Percentiles rank a stretch among this genome's conserved stretches.
Conservation (phyloP, 768 basidiomycete genomes). For the Porphyrellus cyaneotinctus region DNA sequence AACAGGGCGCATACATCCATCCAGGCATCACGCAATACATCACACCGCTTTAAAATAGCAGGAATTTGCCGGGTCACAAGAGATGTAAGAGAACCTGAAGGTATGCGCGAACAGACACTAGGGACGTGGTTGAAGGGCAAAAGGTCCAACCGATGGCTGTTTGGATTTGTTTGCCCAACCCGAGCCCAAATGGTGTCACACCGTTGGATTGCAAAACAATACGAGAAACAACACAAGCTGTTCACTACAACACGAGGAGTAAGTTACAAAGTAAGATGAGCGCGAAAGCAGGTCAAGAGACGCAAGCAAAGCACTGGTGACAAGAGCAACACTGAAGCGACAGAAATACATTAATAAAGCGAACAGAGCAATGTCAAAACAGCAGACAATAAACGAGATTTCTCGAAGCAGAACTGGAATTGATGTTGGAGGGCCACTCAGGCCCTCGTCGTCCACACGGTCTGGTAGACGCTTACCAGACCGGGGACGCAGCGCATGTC, state of each 20-base stretch:
- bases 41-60: no score
- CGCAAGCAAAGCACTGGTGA: not conserved
- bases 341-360: not conserved
- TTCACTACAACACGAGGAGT: not conserved
- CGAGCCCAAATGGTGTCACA: no score
- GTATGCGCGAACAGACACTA: no score
- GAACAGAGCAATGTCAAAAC: not conserved
- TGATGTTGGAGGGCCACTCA: slow-evolving; percentile 5
- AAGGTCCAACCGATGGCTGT: no score
- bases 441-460: slow-evolving; percentile 43
- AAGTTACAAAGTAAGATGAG: not conserved
- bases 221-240: not conserved
- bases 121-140: no score
- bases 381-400: not conserved
- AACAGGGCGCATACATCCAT: no score
- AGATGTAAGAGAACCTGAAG: no score
- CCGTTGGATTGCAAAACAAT: not conserved
- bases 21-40: no score
- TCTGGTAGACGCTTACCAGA: slow-evolving; percentile 45
- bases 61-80: no score
- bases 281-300: not conserved
- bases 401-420: not conserved
- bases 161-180: no score
- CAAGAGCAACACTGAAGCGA: not conserved
- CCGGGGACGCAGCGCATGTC: slow-evolving; percentile 48